Conservation (phyloP, 352 stramenopile genomes). For the Globisporangium perplexum region DNA sequence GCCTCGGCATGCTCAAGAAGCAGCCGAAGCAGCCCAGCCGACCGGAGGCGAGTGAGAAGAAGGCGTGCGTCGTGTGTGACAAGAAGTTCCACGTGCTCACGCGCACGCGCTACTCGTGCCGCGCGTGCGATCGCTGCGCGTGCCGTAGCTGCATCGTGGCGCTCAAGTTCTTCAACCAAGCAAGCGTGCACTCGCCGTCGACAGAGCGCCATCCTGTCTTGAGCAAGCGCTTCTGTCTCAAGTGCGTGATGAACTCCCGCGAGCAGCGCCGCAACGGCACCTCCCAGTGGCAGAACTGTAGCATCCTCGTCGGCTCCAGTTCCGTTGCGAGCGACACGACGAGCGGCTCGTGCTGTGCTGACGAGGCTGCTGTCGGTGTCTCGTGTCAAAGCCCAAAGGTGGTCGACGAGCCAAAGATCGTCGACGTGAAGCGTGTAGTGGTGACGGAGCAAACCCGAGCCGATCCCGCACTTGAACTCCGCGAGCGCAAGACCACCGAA, state of each 20-base stretch:
- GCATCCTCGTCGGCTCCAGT: neutral
- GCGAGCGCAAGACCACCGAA: neutral
- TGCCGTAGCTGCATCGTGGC: constrained; percentile 18
- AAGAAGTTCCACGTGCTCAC: constrained; percentile 25
- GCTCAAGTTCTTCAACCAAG: constrained; percentile 16
- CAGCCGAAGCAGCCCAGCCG: neutral
- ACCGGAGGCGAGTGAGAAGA: neutral
- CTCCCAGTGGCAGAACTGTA: neutral
- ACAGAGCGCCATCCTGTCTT: constrained; percentile 2
- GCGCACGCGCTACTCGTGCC: constrained; percentile 9
- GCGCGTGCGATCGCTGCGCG: constrained; percentile 13
- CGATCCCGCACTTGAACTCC: neutral
- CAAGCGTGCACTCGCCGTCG: constrained; percentile 5
- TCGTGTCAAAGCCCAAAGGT: neutral
- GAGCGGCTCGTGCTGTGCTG: neutral
- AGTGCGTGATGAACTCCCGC: constrained; percentile 17
- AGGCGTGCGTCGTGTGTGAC: constrained; percentile 20
- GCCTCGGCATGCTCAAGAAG: constrained; percentile 9
- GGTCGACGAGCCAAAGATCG: constrained; percentile 1
- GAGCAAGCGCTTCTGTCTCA: constrained; percentile 15
- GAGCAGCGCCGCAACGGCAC: constrained; percentile 1
- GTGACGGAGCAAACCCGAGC: neutral
- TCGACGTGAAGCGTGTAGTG: neutral
- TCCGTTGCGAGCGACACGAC: constrained; percentile 5
- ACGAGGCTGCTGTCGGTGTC: neutral